Base-by-base conservation (phyloP, 2,329 filamentous ascomycete species). In the Aotearoamyces nothofagi region DNA sequence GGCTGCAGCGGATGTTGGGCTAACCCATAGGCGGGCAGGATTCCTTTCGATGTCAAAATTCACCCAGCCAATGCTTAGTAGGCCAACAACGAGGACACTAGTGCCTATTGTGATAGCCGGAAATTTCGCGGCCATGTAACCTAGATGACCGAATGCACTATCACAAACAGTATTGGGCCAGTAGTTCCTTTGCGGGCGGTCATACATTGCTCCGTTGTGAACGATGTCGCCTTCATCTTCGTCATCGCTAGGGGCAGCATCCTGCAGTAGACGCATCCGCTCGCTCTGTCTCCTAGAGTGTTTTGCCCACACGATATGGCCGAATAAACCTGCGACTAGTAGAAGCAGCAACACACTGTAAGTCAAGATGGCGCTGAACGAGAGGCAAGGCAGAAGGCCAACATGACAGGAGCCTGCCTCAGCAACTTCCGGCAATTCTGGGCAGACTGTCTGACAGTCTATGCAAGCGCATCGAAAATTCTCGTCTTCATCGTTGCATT, bases 21-120 rank as follows among this genome's bases (percentile, higher is more conserved):
- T 86, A n/a, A 98, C 90, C 90, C 90, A 98, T 6, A 98, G 60
- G 26, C 80, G 74, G 8, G 92, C 90, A 5, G 90, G 90, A 37
- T 96, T 79, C 13, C 65, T 80, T 52, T 96, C 90, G 19, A 98
- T 64, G n/a, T 80, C 66, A 45, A 98, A 98, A 24, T 71, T 70
- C 33, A 90, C 58, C 82, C 83, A 92, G 2, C 90, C 90, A 19
- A 87, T 55, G 47, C 86, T 94, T 36, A 98, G 61, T 4, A 93
- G 50, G 1, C 63, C 67, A 8, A 94, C 78, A 3, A 90, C 46
- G 2, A 90, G 30, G n/a, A 94, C 50, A 37, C 80, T 87, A 5
- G 65, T 58, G 3, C 63, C 55, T 38, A 96, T 93, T 1, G 86
- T 94, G 36, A 92, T 70, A 3, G 63, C 78, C 0, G 90, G 90